Evolutionary conservation across 495 filamentous ascomycete genomes (phyloP).

Genomic region (Penicillium argentinense): DNA sequence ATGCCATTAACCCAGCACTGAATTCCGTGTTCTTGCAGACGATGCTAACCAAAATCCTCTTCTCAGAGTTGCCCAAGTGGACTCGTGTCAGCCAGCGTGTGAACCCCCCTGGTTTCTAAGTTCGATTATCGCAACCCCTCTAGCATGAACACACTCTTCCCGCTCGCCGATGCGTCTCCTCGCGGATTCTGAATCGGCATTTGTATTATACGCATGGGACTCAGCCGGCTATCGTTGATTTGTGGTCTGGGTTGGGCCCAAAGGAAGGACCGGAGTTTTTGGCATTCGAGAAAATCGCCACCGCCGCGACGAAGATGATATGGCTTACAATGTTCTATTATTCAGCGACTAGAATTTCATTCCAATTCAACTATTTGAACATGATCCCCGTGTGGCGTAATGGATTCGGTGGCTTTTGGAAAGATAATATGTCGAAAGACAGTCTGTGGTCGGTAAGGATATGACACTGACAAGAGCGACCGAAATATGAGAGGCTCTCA

Average conservation of each 20-base stretch:
- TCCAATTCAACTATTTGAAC: conserved; percentile 20
- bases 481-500: neutral
- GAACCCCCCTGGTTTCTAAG: conserved; percentile 91
- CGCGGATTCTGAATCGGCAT: conserved; percentile 7
- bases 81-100: conserved; percentile 88
- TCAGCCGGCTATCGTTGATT: conserved; percentile 1
- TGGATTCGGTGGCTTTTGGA: neutral
- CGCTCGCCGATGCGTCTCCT: conserved; percentile 10
- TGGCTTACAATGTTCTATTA: conserved; percentile 32
- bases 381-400: neutral
- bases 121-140: conserved; percentile 1
- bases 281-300: conserved; percentile 33
- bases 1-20: conserved; percentile 39
- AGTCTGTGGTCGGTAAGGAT: conserved; percentile 14
- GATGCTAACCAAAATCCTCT: conserved; percentile 1
- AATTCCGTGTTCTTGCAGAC: neutral
- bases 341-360: conserved; percentile 24
- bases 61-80: conserved; percentile 87
- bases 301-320: conserved; percentile 12
- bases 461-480: conserved; percentile 3
- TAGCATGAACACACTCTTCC: conserved; percentile 6
- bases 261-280: conserved; percentile 40
- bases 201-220: conserved; percentile 37
- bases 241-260: conserved; percentile 12
- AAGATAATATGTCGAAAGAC: conserved; percentile 8